Evolutionary conservation across 805 yeast genomes (phyloP), one percentile per base, ranked within the genome.

Genomic region (Schizosaccharomyces osmophilus): DNA sequence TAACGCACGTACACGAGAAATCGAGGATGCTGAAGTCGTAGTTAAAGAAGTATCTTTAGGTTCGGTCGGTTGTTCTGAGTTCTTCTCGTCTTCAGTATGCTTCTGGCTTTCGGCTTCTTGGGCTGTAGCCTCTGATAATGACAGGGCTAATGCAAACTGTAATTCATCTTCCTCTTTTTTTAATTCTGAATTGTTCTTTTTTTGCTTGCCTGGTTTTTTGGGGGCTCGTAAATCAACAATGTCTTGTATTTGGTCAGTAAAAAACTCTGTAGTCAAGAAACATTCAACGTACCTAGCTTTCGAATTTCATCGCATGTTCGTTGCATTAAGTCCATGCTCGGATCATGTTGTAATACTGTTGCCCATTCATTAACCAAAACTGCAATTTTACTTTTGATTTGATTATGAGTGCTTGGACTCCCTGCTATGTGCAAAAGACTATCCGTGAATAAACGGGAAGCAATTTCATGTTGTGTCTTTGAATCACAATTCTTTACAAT

Each of bases 401-500:
- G 77, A 32, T 74, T 70, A 72, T 89, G 95, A 41, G 84, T 78
- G 48, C 74, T 70, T 8, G 29, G 43, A 66, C 81, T 85, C 19
- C 76, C 73, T 9, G 80, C 73, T 64, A 87, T 72, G 61, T 75
- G 73, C 39, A 75, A 67, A 55, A 85, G 70, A 9, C 74, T 65
- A 41, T 70, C 69, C 19, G 82, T 78, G 67, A 83, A 82, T 2
- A 73, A 65, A 64, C 77, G 76, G 24, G 84, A 76, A 22, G 85
- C 81, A 45, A 85, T 78, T 65, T 79, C 81, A 58, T 76, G 82
- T 65, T 79, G 80, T 73, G 81, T 77, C 68, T 81, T 76, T 13
- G 87, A 79, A 2, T 89, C 89, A 70, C 90, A 84, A 69, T 84
- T 85, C 68, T 84, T 87, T 1, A 87, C 86, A 36, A 85, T 67